phyloP scores from a whole-genome alignment of 1,284 basidiomycete genomes.

The Neotropicomus parvogracilis region DNA sequence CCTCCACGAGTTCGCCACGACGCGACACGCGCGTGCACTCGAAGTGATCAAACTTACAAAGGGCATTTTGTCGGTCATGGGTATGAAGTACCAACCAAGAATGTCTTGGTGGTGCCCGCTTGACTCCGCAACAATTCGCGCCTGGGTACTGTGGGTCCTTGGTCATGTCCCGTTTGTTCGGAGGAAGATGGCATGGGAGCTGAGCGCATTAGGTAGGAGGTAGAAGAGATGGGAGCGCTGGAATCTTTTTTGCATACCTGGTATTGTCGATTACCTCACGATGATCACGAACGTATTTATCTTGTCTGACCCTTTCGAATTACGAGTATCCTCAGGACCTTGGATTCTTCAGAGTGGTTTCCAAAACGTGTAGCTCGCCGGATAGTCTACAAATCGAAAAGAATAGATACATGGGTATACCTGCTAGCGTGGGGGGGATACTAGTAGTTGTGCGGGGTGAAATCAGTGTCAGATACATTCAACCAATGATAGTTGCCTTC shows the following conservation, averaged over 20 bases:
- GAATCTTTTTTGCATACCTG: too few relatives aligned
- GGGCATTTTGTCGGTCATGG: conserved; percentile 10
- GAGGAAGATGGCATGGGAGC: conserved; percentile 17
- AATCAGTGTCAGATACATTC: conserved; percentile 2
- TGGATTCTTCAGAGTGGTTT: too few relatives aligned
- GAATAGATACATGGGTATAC: conserved; percentile 21
- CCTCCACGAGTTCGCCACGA: conserved; percentile 17
- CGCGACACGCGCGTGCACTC: conserved; percentile 19
- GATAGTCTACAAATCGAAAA: conserved; percentile 27
- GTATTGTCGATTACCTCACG: too few relatives aligned
- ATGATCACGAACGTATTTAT: too few relatives aligned
- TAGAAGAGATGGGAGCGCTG: too few relatives aligned
- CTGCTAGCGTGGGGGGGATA: conserved; percentile 11
- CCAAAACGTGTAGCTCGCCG: background rate
- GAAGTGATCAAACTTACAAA: conserved; percentile 25
- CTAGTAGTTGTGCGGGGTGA: conserved; percentile 11
- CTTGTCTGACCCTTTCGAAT: too few relatives aligned
- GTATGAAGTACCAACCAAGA: conserved; percentile 13
- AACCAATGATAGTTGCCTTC: background rate
- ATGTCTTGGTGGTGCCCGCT: conserved; percentile 23
- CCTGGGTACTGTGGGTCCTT: conserved; percentile 18
- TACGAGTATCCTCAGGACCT: too few relatives aligned
- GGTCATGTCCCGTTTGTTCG: conserved; percentile 15
- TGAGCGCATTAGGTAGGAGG: conserved; percentile 22
- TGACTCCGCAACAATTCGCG: conserved; percentile 11